Base-by-base conservation (phyloP, 805 yeast genomes). In the Wickerhamiella parazyma region DNA sequence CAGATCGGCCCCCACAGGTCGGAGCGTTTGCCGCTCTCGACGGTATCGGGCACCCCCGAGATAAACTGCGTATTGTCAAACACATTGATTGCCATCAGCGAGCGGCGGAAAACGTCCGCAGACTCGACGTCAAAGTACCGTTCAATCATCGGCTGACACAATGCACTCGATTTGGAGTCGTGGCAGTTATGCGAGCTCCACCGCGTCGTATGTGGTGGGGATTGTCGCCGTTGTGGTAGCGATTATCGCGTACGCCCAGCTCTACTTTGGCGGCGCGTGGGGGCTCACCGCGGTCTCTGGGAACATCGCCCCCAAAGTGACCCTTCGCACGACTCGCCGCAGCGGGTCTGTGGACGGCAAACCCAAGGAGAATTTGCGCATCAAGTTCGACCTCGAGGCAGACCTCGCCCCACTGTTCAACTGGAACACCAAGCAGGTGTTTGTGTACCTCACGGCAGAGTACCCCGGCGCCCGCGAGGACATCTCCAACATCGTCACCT, bases 341-440 rank as follows among this genome's bases (percentile, higher is more conserved):
- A 79, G 70, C 56, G 95, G 95, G 1, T 76, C 87, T 3, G 61
- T 62, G 7, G 69, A 70, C 46, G 75, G 78, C 41, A 71, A 69
- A 50, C 78, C 82, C 41, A 86, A 80, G 63, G 94, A 87, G 56
- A 84, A 84, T 58, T 69, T 80, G 45, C 73, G 71, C 52, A 60
- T 86, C 33, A 63, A 64, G 10, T 86, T 91, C 55, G 94, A 84
- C 58, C 64, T 91, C 38, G 75, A 74, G 14, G 59, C 63, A 6
- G 95, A 89, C 61, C 67, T 89, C 48, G 58, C 82, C 1, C 78
- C 84, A 1, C 68, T 91, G 42, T 87, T 87, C 71, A 86, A 81
- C 61, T 89, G 96, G 95, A 91, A 89, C 63, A 91, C 98, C 10
- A 89, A 89, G 58, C 97, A 89, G 62, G 76, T 89, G n/a, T 89